A percentile compares a stretch with the other conserved stretches of the same genome.
These are phyloP conservation scores for Candida qinlingensis DNA, from an alignment of 805 yeast genomes.

Conservation along the genomic window DNA sequence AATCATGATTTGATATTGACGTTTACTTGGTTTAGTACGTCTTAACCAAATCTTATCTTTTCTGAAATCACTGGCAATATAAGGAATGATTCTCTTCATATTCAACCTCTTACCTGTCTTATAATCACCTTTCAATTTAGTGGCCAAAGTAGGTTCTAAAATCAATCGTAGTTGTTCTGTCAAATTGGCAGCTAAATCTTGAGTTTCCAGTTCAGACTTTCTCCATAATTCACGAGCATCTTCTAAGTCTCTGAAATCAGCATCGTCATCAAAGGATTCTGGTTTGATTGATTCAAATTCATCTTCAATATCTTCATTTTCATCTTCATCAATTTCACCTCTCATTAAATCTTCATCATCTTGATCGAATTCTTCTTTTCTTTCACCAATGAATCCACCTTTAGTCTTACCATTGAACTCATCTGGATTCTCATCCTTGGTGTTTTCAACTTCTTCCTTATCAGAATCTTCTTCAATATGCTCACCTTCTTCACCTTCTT, in stretches of 20 bases:
- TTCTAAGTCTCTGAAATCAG: slow-evolving; percentile 45
- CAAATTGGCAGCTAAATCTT: slow-evolving; percentile 78
- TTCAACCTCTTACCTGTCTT: slow-evolving; percentile 95
- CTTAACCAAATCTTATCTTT: slow-evolving; percentile 98
- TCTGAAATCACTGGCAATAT: slow-evolving; percentile 94
- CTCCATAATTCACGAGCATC: slow-evolving; percentile 80
- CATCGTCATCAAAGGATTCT: slow-evolving; percentile 20
- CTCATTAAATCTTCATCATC: slow-evolving; percentile 30
- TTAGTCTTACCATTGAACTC: slow-evolving; percentile 44
- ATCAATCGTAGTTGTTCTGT: slow-evolving; percentile 92
- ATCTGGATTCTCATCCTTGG: slow-evolving; percentile 31
- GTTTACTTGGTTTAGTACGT: slow-evolving; percentile 94
- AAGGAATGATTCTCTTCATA: slow-evolving; percentile 96
- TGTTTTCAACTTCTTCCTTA: slow-evolving; percentile 26
- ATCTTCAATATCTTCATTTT: slow-evolving; percentile 24
- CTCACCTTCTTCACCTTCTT: slow-evolving; percentile 29
- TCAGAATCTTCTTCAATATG: slow-evolving; percentile 20
- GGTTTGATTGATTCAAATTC: slow-evolving; percentile 18
- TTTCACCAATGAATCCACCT: slow-evolving; percentile 48
- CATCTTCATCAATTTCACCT: slow-evolving; percentile 24
- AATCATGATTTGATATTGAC: slow-evolving; percentile 96
- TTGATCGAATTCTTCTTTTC: slow-evolving; percentile 26
- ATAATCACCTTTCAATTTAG: slow-evolving; percentile 91
- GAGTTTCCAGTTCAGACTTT: slow-evolving; percentile 75
- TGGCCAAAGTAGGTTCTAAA: slow-evolving; percentile 93